Percentiles rank a stretch among this genome's conserved stretches.
phyloP scores from a whole-genome alignment of 176 grass and related monocot genomes.

The Oryza coarctata region DNA sequence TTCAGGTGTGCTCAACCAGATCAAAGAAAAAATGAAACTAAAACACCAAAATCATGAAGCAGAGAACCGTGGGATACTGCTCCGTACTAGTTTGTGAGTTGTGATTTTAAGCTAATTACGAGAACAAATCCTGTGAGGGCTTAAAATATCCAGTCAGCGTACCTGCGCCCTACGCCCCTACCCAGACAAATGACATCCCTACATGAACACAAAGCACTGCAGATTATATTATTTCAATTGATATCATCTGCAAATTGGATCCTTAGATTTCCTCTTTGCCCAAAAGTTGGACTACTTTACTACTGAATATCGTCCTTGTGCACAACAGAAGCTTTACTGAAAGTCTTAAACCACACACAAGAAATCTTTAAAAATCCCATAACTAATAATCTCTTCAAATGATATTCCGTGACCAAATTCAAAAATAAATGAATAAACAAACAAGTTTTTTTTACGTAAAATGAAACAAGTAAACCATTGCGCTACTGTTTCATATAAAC shows the following conservation, averaged over 20 bases:
- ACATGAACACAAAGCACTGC: not conserved
- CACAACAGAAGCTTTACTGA: not conserved
- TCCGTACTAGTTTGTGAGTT: not conserved
- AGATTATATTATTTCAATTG: slow-evolving; percentile 16
- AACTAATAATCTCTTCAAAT: not conserved
- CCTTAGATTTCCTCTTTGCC: not conserved
- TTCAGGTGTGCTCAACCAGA: slow-evolving; percentile 14
- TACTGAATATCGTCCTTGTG: not conserved
- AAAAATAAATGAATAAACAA: slow-evolving; percentile 1
- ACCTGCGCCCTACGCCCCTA: not conserved
- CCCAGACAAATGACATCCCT: not conserved
- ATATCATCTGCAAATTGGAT: not conserved
- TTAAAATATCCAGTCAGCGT: not conserved
- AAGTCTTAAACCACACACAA: not conserved
- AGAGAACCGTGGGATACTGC: not conserved
- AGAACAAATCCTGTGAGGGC: not conserved
- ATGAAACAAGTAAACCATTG: not conserved
- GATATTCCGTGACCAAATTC: not conserved
- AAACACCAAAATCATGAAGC: not conserved
- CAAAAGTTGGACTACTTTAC: not conserved
- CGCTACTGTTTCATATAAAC: not conserved
- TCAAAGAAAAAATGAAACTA: not conserved
- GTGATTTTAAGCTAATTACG: slow-evolving; percentile 6
- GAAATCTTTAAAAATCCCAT: not conserved
- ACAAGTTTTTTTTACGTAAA: not conserved